Evolutionary conservation across 2,329 filamentous ascomycete genomes (phyloP), one percentile per base, ranked within the genome.

Genomic region (Fusarium tjaetaba): DNA sequence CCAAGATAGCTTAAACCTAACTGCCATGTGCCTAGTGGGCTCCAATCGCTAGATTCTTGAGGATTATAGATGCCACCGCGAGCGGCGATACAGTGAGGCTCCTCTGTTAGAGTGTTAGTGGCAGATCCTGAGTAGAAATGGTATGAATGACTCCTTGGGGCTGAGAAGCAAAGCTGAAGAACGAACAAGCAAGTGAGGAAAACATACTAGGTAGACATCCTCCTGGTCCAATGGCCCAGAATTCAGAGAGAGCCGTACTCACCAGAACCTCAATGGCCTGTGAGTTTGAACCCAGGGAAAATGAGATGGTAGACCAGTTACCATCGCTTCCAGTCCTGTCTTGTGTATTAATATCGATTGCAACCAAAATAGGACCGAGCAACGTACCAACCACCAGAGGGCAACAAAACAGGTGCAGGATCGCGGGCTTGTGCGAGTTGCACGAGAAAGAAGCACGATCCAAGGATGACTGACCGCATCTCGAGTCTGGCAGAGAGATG

Each of bases 191-290:
- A 22, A 46, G 28, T 41, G 53, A 28, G 34, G 46, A 43, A 52
- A 34, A 83, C 85, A 76, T 85, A 88, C 87, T 84, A 46, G 80
- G 76, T 72, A 80, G 71, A 72, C 90, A 92, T 63, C 89, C 91
- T 66, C 86, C 84, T 3, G 86, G 83, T 59, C 90, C 86, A 43
- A 94, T 84, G 7, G 90, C 87, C 92, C 92, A 94, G 48, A 92
- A 90, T 80, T 94, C 92, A 41, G 93, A 93, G 46, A 91, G 86
- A 18, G 88, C 87, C 11, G 92, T 94, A 77, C 91, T 94, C 58
- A 91, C 86, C 18, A 86, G 78, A 38, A 86, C 80, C 72, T 84
- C 80, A 67, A 85, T 77, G 15, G 73, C 36, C 60, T 83, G 78
- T 11, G 76, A 76, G 15, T 80, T 74, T 26, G 83, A 81, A 88